Percentiles rank a stretch among this genome's conserved stretches.
These are phyloP conservation scores for Boletus rufocinnamomeus DNA, from an alignment of 768 basidiomycete species.

Conservation along the genomic window DNA sequence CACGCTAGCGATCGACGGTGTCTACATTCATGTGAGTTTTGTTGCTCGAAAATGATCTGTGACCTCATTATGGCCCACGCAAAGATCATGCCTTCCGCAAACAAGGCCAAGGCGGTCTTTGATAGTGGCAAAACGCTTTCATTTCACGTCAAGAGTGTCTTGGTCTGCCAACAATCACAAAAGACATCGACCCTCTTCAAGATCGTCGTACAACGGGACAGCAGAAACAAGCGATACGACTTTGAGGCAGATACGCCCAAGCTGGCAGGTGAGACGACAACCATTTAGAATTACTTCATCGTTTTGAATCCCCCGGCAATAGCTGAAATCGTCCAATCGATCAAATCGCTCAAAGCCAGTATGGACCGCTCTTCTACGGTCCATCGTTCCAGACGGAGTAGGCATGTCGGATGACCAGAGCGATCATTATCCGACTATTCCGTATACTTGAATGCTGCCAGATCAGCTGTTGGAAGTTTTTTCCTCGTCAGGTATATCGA, in stretches of 20 bases:
- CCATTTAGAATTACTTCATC: not conserved
- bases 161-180: slow-evolving; percentile 78
- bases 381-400: slow-evolving; percentile 62
- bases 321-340: slow-evolving; percentile 80
- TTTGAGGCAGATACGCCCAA: slow-evolving; percentile 92
- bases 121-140: slow-evolving; percentile 90
- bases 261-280: slow-evolving; percentile 60
- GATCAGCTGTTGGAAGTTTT: too few relatives aligned
- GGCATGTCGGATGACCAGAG: slow-evolving; percentile 47
- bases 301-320: slow-evolving; percentile 6
- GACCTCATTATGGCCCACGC: slow-evolving; percentile 14
- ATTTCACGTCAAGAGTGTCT: slow-evolving; percentile 87
- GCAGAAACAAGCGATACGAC: slow-evolving; percentile 88
- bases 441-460: not conserved
- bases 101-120: slow-evolving; percentile 78
- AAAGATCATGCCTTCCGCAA: slow-evolving; percentile 87
- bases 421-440: too few relatives aligned
- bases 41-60: not conserved
- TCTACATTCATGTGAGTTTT: slow-evolving; percentile 78
- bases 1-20: slow-evolving; percentile 91
- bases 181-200: slow-evolving; percentile 86
- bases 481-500: too few relatives aligned
- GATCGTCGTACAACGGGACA: slow-evolving; percentile 75
- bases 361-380: slow-evolving; percentile 67
- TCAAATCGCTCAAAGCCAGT: slow-evolving; percentile 62